Evolutionary conservation across 1,139 yeast species (phyloP).

Genomic region (Pichia norvegensis): DNA sequence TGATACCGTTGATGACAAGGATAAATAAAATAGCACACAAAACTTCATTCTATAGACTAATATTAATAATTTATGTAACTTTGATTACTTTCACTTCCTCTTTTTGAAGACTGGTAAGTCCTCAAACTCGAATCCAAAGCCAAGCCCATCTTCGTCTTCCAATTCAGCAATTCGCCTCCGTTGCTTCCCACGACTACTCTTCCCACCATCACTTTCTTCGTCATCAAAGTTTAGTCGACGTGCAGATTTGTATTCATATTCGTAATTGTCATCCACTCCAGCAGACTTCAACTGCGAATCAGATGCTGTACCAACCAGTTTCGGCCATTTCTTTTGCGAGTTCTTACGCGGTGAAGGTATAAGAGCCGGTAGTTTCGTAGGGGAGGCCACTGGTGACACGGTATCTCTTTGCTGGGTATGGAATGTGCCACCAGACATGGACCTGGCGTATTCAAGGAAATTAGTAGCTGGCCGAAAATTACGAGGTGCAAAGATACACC

Average conservation of each 20-base stretch:
- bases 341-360: slow-evolving; percentile 31
- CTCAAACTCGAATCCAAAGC: slow-evolving; percentile 8
- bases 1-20: background rate
- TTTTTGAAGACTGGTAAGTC: slow-evolving; percentile 12
- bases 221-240: slow-evolving; percentile 4
- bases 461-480: slow-evolving; percentile 27
- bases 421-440: slow-evolving; percentile 17
- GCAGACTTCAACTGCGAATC: slow-evolving; percentile 27
- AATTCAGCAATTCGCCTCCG: background rate
- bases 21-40: background rate
- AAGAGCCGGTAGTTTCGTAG: slow-evolving; percentile 6
- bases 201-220: background rate
- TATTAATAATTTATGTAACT: too few species aligned
- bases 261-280: slow-evolving; percentile 1
- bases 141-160: slow-evolving; percentile 5
- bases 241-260: slow-evolving; percentile 8
- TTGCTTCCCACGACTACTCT: background rate
- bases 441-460: slow-evolving; percentile 32
- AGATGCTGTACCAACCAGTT: slow-evolving; percentile 32
- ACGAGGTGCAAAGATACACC: slow-evolving; percentile 45
- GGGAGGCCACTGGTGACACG: background rate
- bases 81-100: background rate
- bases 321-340: slow-evolving; percentile 27
- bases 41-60: background rate
- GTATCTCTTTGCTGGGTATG: slow-evolving; percentile 12